These are phyloP conservation scores for Croton setiger DNA, from an alignment of 441 rosid genomes.

Conservation along the genomic window DNA sequence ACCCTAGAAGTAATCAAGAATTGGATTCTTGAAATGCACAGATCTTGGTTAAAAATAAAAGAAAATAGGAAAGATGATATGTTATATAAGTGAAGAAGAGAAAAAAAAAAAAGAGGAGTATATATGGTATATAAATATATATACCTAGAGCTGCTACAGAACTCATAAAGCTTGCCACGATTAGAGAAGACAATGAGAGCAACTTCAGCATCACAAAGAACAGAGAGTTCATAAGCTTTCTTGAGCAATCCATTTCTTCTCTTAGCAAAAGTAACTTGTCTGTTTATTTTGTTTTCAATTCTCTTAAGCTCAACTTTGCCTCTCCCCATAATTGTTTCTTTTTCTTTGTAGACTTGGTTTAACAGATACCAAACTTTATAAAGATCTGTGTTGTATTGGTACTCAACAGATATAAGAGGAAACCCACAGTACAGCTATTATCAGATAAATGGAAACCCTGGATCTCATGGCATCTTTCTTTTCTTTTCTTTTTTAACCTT, in stretches of 20 bases:
- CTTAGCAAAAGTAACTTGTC: conserved; percentile 69
- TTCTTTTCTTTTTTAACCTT: background rate
- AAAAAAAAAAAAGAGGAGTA: background rate
- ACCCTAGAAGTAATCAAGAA: conserved; percentile 16
- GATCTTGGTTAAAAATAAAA: conserved; percentile 25
- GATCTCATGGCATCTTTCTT: background rate
- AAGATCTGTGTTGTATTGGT: conserved; percentile 20
- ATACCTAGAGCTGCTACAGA: conserved; percentile 53
- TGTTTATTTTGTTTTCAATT: conserved; percentile 63
- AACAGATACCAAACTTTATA: conserved; percentile 27
- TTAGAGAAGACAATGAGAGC: conserved; percentile 60
- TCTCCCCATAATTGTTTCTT: conserved; percentile 43
- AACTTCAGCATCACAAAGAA: conserved; percentile 61
- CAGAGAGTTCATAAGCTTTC: conserved; percentile 59
- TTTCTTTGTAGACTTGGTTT: conserved; percentile 28
- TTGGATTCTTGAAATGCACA: conserved; percentile 17
- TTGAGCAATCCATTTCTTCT: conserved; percentile 67
- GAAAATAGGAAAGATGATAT: too few relatives aligned
- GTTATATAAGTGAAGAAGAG: too few relatives aligned
- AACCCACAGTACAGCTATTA: background rate
- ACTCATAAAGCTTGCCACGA: conserved; percentile 58
- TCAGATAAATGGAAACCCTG: conserved; percentile 35
- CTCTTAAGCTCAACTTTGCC: conserved; percentile 65
- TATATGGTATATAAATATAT: background rate
- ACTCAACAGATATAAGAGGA: conserved; percentile 18